Evolutionary conservation across 192 early-diverging fungal genomes (phyloP).

Genomic region (Chytriomyces confervae): DNA sequence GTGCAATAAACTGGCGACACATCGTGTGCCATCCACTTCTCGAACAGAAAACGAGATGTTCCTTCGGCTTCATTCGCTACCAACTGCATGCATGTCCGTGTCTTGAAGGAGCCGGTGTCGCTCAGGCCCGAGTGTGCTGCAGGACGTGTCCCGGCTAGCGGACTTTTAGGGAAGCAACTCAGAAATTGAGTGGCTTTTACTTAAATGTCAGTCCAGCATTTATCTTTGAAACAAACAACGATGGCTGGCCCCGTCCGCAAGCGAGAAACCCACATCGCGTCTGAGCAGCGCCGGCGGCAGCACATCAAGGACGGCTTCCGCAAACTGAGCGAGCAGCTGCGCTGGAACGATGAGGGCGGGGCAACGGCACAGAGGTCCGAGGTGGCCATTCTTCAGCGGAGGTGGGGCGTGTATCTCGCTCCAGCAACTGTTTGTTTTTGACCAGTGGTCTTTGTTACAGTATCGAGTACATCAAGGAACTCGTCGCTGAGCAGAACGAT

Average conservation of each 20-base stretch:
- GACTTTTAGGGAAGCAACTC: too few species aligned
- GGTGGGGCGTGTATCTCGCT: background rate
- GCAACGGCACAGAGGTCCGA: constrained; percentile 72
- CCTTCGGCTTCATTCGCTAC: too few species aligned
- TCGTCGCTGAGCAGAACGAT: constrained; percentile 14
- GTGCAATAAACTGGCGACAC: too few species aligned
- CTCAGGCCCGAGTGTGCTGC: too few species aligned
- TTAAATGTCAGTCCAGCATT: too few species aligned
- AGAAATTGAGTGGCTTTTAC: too few species aligned
- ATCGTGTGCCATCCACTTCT: too few species aligned
- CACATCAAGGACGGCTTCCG: constrained; percentile 92
- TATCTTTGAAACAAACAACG: background rate
- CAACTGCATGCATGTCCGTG: too few species aligned
- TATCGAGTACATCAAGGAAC: constrained; percentile 49
- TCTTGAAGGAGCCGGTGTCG: too few species aligned
- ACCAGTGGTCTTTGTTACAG: constrained; percentile 17
- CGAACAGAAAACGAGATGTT: too few species aligned
- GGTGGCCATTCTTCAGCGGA: constrained; percentile 81
- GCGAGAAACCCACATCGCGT: constrained; percentile 76
- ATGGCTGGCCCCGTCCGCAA: constrained; percentile 21
- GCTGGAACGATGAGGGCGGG: constrained; percentile 22
- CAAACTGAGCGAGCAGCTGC: constrained; percentile 71
- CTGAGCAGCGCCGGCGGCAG: constrained; percentile 89
- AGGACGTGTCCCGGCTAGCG: too few species aligned
- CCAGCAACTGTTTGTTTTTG: background rate